Base-by-base conservation (phyloP, 2,329 filamentous ascomycete genomes). In the Fusarium sp. region DNA sequence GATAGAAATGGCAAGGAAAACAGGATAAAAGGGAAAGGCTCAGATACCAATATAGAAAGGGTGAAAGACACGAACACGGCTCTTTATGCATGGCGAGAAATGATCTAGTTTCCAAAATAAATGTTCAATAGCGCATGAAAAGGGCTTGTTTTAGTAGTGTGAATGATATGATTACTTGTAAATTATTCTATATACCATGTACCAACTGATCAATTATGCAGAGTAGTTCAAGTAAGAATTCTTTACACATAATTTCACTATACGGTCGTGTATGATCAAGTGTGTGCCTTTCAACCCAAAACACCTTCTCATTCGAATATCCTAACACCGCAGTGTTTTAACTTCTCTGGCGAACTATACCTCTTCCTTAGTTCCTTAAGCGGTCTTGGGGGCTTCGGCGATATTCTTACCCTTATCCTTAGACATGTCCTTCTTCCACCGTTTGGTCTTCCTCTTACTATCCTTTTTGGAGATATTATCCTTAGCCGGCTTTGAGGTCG, bases 301-400 rank as follows among this genome's bases (percentile, higher is more conserved):
- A 62, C 27, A 35, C 25, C 45, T 48, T 54, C 51, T 40, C 51
- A 51, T 54, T 51, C 65, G 30, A 65, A 67, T 61, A 23, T 57
- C 43, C 54, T 50, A 69, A 70, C 67, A 62, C 62, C 67, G 53
- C 62, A 67, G 64, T 67, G 44, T 53, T 64, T 69, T 62, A 67
- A 67, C 66, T 70, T 48, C 47, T 56, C 50, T 64, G 40, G 22
- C 61, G 37, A 51, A 55, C 14, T 39, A 55, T 39, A 30, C 40
- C 20, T 58, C 35, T 55, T 23, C 23, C 23, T 23, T 23, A 23
- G 23, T 23, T 23, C 23, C 23, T 23, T 2, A 23, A 23, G 23
- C 2, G 23, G 23, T 23, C 23, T 23, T 8, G 6, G 23, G 23
- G 23, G 7, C 23, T 23, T 23, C 23, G 7, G 23, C 6, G 23